Base-by-base conservation (phyloP, 2,329 filamentous ascomycete species). In the Penicillium sclerotiorum region DNA sequence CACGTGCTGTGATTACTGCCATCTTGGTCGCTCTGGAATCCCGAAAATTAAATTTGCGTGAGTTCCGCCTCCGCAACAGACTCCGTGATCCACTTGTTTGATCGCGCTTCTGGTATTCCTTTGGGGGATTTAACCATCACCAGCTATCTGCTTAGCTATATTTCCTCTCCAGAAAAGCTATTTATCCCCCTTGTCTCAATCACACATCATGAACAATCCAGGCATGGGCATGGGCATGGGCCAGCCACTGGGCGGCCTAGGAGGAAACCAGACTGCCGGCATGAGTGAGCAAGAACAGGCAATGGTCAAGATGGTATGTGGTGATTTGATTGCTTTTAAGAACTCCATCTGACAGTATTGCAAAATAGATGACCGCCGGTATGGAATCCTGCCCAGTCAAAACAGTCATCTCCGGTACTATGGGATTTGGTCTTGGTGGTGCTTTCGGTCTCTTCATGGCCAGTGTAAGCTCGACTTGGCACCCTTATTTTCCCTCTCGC, bases 371-470 rank as follows among this genome's bases (percentile, higher is more conserved):
- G 77, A 84, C 90, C 80, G 74, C 79, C 20, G 84, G 85, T 36
- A 96, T 96, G 90, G 92, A 97, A 73, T 95, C 90, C 27, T 99
- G 94, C 69, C 84, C 87, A 20, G 86, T 86, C 50, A 99, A 99
- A 73, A 89, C 90, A 15, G 86, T 84, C 61, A 88, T 99, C 74
- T 89, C 92, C 0, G 94, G 93, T 49, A 89, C 88, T 20, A 95
- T 95, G 84, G 94, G 94, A 13, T 96, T 96, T 65, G 94, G 87
- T 30, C 86, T 99, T 59, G 94, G 94, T 56, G 94, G 91, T 64
- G 79, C 95, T 36, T 99, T 99, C 62, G 94, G 94, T 61, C 82
- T 97, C 64, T 99, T 99, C 79, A 99, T 97, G 93, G 90, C 92
- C 52, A 94, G 89, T 66, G 90, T 95, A 85, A 57, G 87, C 78